Percentiles rank a stretch among this genome's conserved stretches.
Evolutionary conservation across 352 stramenopile species (phyloP).

Genomic region (Phytophthora macrochlamydospora): DNA sequence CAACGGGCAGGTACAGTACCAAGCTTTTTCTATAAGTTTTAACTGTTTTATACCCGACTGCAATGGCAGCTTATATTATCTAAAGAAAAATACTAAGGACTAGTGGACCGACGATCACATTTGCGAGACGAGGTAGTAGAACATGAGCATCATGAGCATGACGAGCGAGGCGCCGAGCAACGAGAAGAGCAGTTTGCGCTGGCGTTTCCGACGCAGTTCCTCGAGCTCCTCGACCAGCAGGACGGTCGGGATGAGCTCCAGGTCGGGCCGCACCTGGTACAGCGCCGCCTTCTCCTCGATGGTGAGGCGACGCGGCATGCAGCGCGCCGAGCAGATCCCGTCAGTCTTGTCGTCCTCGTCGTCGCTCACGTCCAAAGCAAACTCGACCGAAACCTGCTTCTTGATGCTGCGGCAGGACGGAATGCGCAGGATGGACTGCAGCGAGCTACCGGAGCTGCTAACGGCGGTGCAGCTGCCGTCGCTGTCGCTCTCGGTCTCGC

Average conservation of each 20-base stretch:
- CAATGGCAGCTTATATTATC: conserved; percentile 1
- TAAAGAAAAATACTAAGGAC: background rate
- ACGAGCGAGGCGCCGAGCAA: conserved; percentile 66
- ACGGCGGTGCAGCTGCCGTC: conserved; percentile 55
- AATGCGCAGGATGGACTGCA: conserved; percentile 79
- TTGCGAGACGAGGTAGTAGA: conserved; percentile 80
- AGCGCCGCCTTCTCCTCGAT: conserved; percentile 79
- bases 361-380: conserved; percentile 61
- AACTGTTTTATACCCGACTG: background rate
- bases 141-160: conserved; percentile 76
- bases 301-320: conserved; percentile 69
- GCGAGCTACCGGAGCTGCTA: conserved; percentile 32
- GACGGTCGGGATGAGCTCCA: conserved; percentile 68
- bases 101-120: conserved; percentile 32
- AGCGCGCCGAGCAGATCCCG: conserved; percentile 46
- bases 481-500: conserved; percentile 83
- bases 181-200: conserved; percentile 78
- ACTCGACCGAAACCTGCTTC: conserved; percentile 74
- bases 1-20: too few species aligned
- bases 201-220: conserved; percentile 57
- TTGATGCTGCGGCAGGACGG: conserved; percentile 52
- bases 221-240: conserved; percentile 68
- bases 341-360: conserved; percentile 41
- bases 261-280: conserved; percentile 70
- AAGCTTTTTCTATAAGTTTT: background rate